Conservation (phyloP, 257 asterid genomes). For the Thymus mandschuricus region DNA sequence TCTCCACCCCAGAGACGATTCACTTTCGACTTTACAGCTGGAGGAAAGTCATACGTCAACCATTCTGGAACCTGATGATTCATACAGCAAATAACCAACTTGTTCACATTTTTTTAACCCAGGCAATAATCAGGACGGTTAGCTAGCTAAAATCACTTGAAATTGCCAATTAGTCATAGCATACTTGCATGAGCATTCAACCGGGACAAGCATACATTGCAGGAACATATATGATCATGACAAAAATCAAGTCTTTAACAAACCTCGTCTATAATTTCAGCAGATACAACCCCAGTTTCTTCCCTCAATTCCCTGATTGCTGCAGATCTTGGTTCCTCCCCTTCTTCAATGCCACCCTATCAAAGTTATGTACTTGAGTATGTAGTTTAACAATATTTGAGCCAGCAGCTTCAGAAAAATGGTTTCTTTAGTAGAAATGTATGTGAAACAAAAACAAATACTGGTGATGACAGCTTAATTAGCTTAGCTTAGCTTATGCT, state of each 20-base stretch:
- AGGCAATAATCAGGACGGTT: too few relatives aligned
- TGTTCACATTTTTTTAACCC: too few relatives aligned
- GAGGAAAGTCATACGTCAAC: constrained; percentile 96
- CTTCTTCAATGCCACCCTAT: constrained; percentile 96
- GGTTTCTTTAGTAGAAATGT: too few relatives aligned
- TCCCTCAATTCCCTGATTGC: constrained; percentile 89
- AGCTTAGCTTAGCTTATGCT: too few relatives aligned
- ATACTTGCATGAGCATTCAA: not conserved
- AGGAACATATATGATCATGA: not conserved
- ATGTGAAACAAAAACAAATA: too few relatives aligned
- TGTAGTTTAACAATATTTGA: not conserved
- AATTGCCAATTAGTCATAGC: not conserved
- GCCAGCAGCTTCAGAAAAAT: not conserved
- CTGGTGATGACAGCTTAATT: too few relatives aligned
- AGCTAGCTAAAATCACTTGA: not conserved
- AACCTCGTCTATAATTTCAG: constrained; percentile 89
- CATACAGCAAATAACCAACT: not conserved
- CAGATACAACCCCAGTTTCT: constrained; percentile 94
- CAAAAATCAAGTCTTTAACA: constrained; percentile 22
- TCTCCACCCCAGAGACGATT: constrained; percentile 99
- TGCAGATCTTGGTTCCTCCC: constrained; percentile 92
- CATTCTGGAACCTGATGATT: constrained; percentile 78
- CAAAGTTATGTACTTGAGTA: constrained; percentile 24
- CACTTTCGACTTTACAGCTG: constrained; percentile 94
- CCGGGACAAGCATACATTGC: not conserved